Evolutionary conservation across 2,329 filamentous ascomycete genomes (phyloP).

Genomic region (Pseudogymnoascus sp.): DNA sequence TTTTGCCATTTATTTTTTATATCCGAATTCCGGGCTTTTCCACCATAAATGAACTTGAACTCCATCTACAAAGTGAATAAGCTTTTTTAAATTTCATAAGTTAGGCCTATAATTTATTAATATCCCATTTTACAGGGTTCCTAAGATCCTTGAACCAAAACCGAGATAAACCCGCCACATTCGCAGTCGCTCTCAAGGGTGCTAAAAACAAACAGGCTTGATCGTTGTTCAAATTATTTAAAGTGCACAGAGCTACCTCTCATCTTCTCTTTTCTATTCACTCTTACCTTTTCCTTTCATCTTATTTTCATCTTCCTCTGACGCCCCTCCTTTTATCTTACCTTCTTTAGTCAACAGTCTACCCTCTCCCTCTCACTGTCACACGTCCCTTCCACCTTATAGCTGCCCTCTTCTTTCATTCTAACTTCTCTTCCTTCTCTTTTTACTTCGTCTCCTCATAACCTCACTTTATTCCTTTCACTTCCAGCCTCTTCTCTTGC

Average conservation of each 20-base stretch:
- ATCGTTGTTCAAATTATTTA: not conserved
- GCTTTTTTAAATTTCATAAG: not conserved
- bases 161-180: not conserved
- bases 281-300: not conserved
- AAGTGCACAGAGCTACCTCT: not conserved
- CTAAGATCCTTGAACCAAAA: not conserved
- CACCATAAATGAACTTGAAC: not conserved
- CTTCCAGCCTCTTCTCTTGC: not conserved
- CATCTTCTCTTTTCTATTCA: not conserved
- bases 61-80: not conserved
- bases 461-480: not conserved
- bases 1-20: not conserved
- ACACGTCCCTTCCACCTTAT: not conserved
- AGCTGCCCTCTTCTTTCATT: not conserved
- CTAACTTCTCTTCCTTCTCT: not conserved
- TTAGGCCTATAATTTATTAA: not conserved
- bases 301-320: constrained; percentile 12
- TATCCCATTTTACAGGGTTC: not conserved
- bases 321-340: constrained; percentile 16
- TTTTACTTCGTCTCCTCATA: not conserved
- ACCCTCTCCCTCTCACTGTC: constrained; percentile 13
- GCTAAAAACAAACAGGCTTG: not conserved
- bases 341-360: constrained; percentile 11
- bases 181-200: not conserved
- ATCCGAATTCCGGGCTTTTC: not conserved